Percentiles rank a stretch among this genome's conserved stretches.
phyloP scores from a whole-genome alignment of 1,139 yeast genomes.

The Yamadazyma spencermartinsiae region DNA sequence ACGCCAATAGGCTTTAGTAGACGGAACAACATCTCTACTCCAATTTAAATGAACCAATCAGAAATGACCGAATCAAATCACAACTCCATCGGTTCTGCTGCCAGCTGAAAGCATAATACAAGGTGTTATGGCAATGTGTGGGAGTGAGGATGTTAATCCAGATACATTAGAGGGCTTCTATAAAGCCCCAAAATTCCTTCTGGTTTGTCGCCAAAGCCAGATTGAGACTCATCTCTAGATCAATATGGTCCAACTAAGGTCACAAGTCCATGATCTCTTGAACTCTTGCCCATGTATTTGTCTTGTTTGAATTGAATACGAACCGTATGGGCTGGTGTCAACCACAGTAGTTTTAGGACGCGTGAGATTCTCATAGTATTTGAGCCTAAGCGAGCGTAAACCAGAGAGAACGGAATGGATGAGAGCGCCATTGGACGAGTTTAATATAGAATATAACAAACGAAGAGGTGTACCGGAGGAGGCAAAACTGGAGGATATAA shows the following conservation, averaged over 20 bases:
- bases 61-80: no score
- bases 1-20: not conserved
- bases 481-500: not conserved
- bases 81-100: not conserved
- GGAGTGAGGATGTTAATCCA: conserved; percentile 1
- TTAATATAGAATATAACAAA: conserved; percentile 8
- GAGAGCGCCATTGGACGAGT: conserved; percentile 12
- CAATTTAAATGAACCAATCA: not conserved
- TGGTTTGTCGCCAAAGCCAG: not conserved
- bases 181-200: not conserved
- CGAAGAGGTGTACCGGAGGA: not conserved
- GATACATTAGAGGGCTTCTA: conserved; percentile 1
- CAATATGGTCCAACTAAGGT: not conserved
- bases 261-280: no score
- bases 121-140: not conserved
- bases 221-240: conserved; percentile 1
- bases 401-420: not conserved
- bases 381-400: no score
- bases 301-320: not conserved
- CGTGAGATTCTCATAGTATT: no score
- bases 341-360: not conserved
- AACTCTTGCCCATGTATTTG: no score
- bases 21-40: not conserved
- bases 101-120: not conserved
- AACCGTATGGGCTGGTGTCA: not conserved